Evolutionary conservation across 768 basidiomycete genomes (phyloP).

Genomic region (Mycena crocata): DNA sequence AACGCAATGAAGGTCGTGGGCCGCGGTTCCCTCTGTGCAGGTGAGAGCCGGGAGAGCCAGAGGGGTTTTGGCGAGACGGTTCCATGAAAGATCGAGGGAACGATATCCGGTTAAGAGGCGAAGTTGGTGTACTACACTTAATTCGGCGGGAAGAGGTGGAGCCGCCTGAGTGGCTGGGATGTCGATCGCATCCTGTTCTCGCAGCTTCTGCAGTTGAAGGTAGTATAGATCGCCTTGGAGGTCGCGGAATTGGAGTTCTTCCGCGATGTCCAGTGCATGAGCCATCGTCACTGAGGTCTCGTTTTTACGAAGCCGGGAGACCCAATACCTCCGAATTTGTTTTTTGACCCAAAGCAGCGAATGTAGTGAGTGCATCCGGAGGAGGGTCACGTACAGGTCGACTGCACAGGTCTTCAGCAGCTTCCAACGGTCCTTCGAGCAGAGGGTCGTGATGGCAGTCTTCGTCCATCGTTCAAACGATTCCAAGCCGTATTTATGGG

Average conservation of each 20-base stretch:
- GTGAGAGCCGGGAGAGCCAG: neutral
- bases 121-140: slow-evolving; percentile 5
- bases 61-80: neutral
- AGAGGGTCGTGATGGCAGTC: neutral
- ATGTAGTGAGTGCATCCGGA: neutral
- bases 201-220: slow-evolving; percentile 2
- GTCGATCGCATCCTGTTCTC: neutral
- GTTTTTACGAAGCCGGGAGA: neutral
- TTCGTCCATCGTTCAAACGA: slow-evolving; percentile 19
- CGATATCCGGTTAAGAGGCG: slow-evolving; percentile 15
- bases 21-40: too few relatives aligned
- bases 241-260: neutral
- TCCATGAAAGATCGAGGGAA: slow-evolving; percentile 10
- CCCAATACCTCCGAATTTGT: neutral
- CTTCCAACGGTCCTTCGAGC: neutral
- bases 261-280: neutral
- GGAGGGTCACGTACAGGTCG: slow-evolving; percentile 2
- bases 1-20: neutral
- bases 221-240: slow-evolving; percentile 15
- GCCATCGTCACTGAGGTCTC: neutral
- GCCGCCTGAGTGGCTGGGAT: neutral
- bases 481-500: slow-evolving; percentile 19
- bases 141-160: neutral
- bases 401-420: neutral
- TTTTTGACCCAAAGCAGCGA: neutral